phyloP scores from a whole-genome alignment of 768 basidiomycete species.

The Leccinum aurantiacum region DNA sequence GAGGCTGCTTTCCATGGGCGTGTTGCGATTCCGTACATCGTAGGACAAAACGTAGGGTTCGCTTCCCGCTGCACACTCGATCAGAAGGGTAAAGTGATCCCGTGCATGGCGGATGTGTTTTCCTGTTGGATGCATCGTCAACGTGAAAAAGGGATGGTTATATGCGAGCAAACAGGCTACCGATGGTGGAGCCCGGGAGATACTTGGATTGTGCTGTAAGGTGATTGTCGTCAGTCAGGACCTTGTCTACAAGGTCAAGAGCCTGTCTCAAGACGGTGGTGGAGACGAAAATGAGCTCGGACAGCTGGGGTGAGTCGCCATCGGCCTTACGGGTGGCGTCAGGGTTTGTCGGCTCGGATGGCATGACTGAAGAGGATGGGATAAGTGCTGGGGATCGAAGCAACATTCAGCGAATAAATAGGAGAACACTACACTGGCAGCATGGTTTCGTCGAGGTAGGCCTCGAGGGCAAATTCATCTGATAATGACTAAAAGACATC shows the following conservation, averaged over 20 bases:
- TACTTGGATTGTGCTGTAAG: constrained; percentile 66
- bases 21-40: constrained; percentile 73
- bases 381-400: constrained; percentile 1
- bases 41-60: constrained; percentile 64
- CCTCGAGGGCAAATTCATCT: constrained; percentile 26
- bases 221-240: constrained; percentile 67
- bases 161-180: constrained; percentile 37
- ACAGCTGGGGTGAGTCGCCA: constrained; percentile 34
- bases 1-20: constrained; percentile 77
- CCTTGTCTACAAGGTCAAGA: constrained; percentile 65
- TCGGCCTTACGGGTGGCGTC: constrained; percentile 12
- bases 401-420: constrained; percentile 15
- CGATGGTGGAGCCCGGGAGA: constrained; percentile 87
- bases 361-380: constrained; percentile 23
- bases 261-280: constrained; percentile 70
- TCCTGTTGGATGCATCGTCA: constrained; percentile 42
- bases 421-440: constrained; percentile 12
- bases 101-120: constrained; percentile 86
- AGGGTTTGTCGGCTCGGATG: constrained; percentile 13
- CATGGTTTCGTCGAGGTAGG: constrained; percentile 19
- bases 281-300: constrained; percentile 65
- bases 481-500: constrained; percentile 9
- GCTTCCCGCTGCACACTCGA: constrained; percentile 50
- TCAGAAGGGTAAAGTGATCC: constrained; percentile 75
- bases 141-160: not conserved